These are phyloP conservation scores for Linderniella brevidens DNA, from an alignment of 257 asterid species.

Conservation along the genomic window DNA sequence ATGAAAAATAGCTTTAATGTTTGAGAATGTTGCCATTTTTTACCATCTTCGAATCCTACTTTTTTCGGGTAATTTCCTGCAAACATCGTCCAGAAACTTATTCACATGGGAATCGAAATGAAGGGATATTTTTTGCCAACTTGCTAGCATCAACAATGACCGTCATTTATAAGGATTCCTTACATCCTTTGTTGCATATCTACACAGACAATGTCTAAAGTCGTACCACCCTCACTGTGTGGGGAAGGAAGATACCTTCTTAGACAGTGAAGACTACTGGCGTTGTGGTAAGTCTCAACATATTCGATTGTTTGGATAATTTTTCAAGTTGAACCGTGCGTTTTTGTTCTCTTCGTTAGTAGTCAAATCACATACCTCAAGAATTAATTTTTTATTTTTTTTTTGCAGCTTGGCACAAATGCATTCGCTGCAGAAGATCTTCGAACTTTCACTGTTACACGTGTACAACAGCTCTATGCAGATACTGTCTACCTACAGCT, in stretches of 20 bases:
- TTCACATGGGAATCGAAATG: too few species aligned
- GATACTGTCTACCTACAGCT: conserved; percentile 22
- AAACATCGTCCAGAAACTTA: too few species aligned
- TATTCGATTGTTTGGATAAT: not conserved
- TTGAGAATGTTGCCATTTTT: too few species aligned
- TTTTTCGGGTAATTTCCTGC: too few species aligned
- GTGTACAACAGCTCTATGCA: conserved; percentile 49
- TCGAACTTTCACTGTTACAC: conserved; percentile 45
- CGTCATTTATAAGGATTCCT: not conserved
- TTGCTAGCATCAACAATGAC: too few species aligned
- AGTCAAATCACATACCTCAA: not conserved
- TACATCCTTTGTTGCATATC: not conserved
- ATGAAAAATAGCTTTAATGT: too few species aligned
- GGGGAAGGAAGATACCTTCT: conserved; percentile 29
- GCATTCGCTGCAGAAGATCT: conserved; percentile 27
- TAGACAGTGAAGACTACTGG: conserved; percentile 25
- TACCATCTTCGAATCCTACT: too few species aligned
- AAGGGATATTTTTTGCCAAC: too few species aligned
- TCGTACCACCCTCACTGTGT: conserved; percentile 57
- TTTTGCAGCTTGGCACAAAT: conserved; percentile 61
- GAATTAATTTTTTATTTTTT: not conserved
- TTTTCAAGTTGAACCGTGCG: not conserved
- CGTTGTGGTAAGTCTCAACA: conserved; percentile 43
- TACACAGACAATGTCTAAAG: conserved; percentile 59
- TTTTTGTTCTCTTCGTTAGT: not conserved